These are phyloP conservation scores for Eimeria praecox DNA, from an alignment of 169 alveolate genomes.

Conservation along the genomic window DNA sequence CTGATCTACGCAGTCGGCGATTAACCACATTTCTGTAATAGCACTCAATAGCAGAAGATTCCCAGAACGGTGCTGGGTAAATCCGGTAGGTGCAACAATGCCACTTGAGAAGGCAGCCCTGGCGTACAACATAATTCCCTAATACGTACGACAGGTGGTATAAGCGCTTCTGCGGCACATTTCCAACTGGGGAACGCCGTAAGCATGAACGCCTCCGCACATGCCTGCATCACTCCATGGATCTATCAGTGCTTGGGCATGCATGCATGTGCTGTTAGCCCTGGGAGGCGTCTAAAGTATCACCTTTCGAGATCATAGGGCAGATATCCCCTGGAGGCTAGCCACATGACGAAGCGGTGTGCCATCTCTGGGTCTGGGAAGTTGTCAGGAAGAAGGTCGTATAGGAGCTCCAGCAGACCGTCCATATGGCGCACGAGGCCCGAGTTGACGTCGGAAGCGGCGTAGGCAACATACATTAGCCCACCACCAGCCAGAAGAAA, in stretches of 20 bases:
- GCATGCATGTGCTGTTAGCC: background rate
- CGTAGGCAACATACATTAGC: conserved; percentile 47
- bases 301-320: conserved; percentile 82
- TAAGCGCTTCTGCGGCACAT: background rate
- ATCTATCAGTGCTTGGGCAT: background rate
- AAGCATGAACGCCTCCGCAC: background rate
- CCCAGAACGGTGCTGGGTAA: background rate
- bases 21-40: background rate
- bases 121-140: background rate
- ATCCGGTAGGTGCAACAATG: background rate
- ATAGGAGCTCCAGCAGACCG: conserved; percentile 70
- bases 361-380: conserved; percentile 83
- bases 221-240: background rate
- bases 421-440: conserved; percentile 65
- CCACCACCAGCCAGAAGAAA: conserved; percentile 45
- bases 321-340: conserved; percentile 74
- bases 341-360: conserved; percentile 76
- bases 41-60: background rate
- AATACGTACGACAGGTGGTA: background rate
- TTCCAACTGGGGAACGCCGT: background rate
- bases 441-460: conserved; percentile 53
- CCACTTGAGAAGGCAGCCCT: background rate
- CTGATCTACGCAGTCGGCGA: background rate
- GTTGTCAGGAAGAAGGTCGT: conserved; percentile 43
- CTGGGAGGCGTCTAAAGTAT: background rate